These are phyloP conservation scores for Coniochaeta sp. DNA, from an alignment of 2,329 filamentous ascomycete genomes.

Conservation along the genomic window DNA sequence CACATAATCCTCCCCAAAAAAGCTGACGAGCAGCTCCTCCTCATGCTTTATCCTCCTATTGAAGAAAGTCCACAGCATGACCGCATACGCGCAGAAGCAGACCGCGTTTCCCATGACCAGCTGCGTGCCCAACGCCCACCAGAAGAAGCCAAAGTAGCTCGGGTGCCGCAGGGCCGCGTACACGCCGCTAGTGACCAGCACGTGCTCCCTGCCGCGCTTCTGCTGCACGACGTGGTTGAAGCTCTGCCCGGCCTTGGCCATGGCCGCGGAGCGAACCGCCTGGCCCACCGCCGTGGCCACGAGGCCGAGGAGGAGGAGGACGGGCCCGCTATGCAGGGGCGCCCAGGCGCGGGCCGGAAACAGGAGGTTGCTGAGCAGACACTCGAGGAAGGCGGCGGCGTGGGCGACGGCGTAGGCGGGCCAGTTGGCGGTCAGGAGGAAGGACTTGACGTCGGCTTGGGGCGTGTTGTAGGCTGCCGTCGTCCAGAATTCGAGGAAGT, in stretches of 20 bases:
- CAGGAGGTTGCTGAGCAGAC: slow-evolving; percentile 50
- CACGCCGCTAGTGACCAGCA: slow-evolving; percentile 75
- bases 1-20: slow-evolving; percentile 80
- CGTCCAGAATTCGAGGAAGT: slow-evolving; percentile 94
- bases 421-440: slow-evolving; percentile 81
- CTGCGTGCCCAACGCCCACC: slow-evolving; percentile 95
- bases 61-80: slow-evolving; percentile 85
- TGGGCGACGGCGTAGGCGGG: slow-evolving; percentile 80
- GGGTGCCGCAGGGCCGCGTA: slow-evolving; percentile 77
- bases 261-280: slow-evolving; percentile 68
- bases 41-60: slow-evolving; percentile 65
- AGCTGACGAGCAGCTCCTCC: slow-evolving; percentile 67
- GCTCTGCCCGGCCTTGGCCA: slow-evolving; percentile 80
- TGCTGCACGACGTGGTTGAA: slow-evolving; percentile 87
- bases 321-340: slow-evolving; percentile 32
- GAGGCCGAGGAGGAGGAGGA: slow-evolving; percentile 51
- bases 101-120: slow-evolving; percentile 77
- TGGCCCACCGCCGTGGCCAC: slow-evolving; percentile 64
- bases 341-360: slow-evolving; percentile 43
- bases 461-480: slow-evolving; percentile 79
- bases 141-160: slow-evolving; percentile 97
- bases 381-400: slow-evolving; percentile 65
- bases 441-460: slow-evolving; percentile 64
- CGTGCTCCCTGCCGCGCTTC: slow-evolving; percentile 60
- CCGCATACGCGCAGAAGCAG: slow-evolving; percentile 66